phyloP scores from a whole-genome alignment of 805 yeast genomes.

The Blastobotrys terrestris region DNA sequence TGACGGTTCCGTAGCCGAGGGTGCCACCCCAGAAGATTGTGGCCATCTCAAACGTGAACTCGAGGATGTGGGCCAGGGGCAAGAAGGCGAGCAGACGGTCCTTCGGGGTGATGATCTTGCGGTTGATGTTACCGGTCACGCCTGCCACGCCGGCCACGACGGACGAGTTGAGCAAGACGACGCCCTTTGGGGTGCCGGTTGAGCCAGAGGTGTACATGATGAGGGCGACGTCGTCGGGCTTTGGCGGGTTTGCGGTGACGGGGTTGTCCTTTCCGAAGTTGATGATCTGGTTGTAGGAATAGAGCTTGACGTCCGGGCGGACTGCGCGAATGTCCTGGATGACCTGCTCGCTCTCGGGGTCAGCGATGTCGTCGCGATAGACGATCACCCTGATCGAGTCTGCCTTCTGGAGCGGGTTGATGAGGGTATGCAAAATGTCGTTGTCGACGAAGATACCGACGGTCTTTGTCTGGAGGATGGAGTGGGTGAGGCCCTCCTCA shows the following conservation, averaged over 20 bases:
- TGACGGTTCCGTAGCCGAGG: slow-evolving; percentile 87
- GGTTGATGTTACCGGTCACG: slow-evolving; percentile 55
- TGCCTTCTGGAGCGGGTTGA: slow-evolving; percentile 66
- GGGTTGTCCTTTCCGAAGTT: slow-evolving; percentile 54
- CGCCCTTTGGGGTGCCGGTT: slow-evolving; percentile 84
- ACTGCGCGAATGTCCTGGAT: slow-evolving; percentile 50
- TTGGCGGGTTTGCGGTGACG: slow-evolving; percentile 40
- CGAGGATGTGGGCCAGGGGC: slow-evolving; percentile 96
- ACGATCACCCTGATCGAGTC: slow-evolving; percentile 59
- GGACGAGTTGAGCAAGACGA: slow-evolving; percentile 57
- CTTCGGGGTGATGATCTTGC: slow-evolving; percentile 40
- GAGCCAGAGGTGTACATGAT: slow-evolving; percentile 88
- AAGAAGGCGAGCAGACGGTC: slow-evolving; percentile 84
- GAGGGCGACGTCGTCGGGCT: slow-evolving; percentile 57
- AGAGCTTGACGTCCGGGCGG: slow-evolving; percentile 72
- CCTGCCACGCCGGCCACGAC: slow-evolving; percentile 86
- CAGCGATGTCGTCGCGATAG: slow-evolving; percentile 56
- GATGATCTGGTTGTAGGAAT: slow-evolving; percentile 59
- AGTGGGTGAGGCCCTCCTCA: slow-evolving; percentile 72
- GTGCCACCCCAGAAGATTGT: slow-evolving; percentile 84
- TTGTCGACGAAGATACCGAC: slow-evolving; percentile 81
- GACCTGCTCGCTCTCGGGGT: slow-evolving; percentile 51
- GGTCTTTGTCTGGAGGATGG: slow-evolving; percentile 76
- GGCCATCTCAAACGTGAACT: slow-evolving; percentile 77
- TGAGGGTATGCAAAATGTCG: slow-evolving; percentile 55